phyloP scores from a whole-genome alignment of 768 basidiomycete genomes.

The Lactifluus pinguis region DNA sequence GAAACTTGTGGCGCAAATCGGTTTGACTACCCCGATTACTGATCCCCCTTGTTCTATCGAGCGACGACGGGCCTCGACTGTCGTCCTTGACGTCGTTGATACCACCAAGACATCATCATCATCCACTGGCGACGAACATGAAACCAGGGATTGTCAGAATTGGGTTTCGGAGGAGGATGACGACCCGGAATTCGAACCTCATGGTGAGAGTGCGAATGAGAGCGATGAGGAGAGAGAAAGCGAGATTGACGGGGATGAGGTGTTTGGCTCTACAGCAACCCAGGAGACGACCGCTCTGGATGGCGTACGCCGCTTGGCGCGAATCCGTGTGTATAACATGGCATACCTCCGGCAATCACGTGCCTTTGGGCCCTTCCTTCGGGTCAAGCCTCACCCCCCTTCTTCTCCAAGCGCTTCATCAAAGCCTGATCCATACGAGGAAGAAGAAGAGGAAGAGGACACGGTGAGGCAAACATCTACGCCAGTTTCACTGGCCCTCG shows the following conservation, averaged over 20 bases:
- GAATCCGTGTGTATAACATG: constrained; percentile 31
- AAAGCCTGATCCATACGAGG: neutral
- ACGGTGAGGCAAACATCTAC: neutral
- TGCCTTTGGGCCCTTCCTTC: constrained; percentile 32
- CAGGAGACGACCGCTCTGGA: neutral
- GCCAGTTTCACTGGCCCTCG: neutral
- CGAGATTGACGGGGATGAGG: constrained; percentile 3
- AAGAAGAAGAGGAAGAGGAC: neutral
- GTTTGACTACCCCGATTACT: constrained; percentile 26
- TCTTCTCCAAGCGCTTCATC: neutral
- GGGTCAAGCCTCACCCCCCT: neutral
- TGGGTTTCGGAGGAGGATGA: neutral
- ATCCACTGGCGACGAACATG: neutral
- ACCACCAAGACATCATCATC: neutral
- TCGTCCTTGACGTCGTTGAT: neutral
- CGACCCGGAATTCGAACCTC: neutral
- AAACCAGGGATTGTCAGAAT: neutral
- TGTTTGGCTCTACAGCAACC: neutral
- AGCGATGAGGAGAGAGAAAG: neutral
- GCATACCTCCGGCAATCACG: constrained; percentile 27
- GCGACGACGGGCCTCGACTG: neutral
- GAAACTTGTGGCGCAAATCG: constrained; percentile 36
- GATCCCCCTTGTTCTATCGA: neutral
- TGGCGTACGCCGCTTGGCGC: constrained; percentile 27
- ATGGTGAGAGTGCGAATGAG: neutral